Conservation (phyloP, 495 filamentous ascomycete species). For the Lasiosphaeriaceae sp. region DNA sequence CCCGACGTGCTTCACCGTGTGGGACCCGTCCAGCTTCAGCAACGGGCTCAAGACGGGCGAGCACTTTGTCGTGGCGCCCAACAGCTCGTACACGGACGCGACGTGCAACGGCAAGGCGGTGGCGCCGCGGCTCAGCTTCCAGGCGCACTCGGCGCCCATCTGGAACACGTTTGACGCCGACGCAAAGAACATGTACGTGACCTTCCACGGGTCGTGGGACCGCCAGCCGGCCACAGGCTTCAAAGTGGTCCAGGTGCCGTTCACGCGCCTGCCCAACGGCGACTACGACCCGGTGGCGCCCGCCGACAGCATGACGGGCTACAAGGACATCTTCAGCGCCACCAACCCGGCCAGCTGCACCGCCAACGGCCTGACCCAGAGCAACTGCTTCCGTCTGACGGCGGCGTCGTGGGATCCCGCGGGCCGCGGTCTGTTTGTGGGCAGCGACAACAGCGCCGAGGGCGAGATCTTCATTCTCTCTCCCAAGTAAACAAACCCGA, state of each 20-base stretch:
- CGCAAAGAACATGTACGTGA: conserved; percentile 53
- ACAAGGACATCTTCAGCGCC: conserved; percentile 33
- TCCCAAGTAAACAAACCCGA: conserved; percentile 9
- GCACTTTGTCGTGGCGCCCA: conserved; percentile 48
- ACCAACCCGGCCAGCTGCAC: conserved; percentile 34
- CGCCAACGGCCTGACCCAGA: conserved; percentile 34
- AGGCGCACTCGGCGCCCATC: conserved; percentile 56
- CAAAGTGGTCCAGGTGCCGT: conserved; percentile 39
- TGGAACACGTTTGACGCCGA: conserved; percentile 46
- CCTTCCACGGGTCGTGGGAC: conserved; percentile 59
- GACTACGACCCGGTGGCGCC: conserved; percentile 37
- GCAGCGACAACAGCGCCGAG: conserved; percentile 39
- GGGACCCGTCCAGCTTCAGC: conserved; percentile 47
- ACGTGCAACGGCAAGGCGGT: conserved; percentile 42
- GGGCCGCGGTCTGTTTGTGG: conserved; percentile 36
- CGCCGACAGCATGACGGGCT: conserved; percentile 32
- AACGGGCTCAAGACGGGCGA: conserved; percentile 42
- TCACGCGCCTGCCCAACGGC: conserved; percentile 27
- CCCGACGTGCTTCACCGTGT: conserved; percentile 65
- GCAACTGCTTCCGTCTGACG: conserved; percentile 36
- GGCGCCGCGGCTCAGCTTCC: conserved; percentile 49
- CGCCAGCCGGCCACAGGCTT: conserved; percentile 38
- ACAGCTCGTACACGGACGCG: conserved; percentile 46
- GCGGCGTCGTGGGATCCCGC: conserved; percentile 35
- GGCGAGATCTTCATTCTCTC: conserved; percentile 41